Conservation (phyloP, 805 yeast species). For the Lipomyces japonicus region DNA sequence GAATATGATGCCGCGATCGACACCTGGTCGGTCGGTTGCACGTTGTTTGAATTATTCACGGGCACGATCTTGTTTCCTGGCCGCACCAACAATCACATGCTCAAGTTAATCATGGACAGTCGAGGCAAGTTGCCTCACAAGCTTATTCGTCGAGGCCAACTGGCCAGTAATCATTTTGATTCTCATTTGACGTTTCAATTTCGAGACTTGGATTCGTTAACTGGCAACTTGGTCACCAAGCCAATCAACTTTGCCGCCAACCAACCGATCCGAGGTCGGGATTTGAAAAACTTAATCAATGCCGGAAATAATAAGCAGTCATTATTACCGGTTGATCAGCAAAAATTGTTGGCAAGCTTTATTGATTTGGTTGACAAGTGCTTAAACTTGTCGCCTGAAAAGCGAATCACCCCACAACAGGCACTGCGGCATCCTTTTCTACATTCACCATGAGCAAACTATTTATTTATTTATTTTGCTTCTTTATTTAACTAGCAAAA, state of each 20-base stretch:
- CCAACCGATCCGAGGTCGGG: conserved; percentile 9
- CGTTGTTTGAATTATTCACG: conserved; percentile 87
- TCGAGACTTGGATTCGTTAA: conserved; percentile 29
- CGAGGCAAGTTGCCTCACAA: conserved; percentile 36
- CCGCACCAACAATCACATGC: conserved; percentile 72
- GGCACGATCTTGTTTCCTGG: conserved; percentile 91
- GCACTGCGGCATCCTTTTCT: conserved; percentile 57
- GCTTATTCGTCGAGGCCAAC: conserved; percentile 33
- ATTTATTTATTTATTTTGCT: not conserved
- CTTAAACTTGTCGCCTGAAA: conserved; percentile 50
- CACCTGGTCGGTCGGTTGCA: conserved; percentile 95
- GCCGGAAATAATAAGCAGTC: not conserved
- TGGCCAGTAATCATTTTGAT: conserved; percentile 34
- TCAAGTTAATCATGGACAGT: conserved; percentile 35
- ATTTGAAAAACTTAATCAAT: conserved; percentile 19
- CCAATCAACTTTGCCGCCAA: conserved; percentile 18
- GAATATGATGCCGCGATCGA: conserved; percentile 64
- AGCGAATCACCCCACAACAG: conserved; percentile 64
- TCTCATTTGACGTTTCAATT: conserved; percentile 31
- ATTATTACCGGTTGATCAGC: not conserved
- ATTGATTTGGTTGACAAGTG: conserved; percentile 35
- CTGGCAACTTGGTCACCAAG: conserved; percentile 28
- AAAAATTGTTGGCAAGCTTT: conserved; percentile 24
- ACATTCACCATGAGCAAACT: too few relatives aligned
- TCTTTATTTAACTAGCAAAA: not conserved